A percentile compares a stretch with the other conserved stretches of the same genome.
Evolutionary conservation across 176 grass and related monocot genomes (phyloP).

Genomic region (Neostapfia colusana): DNA sequence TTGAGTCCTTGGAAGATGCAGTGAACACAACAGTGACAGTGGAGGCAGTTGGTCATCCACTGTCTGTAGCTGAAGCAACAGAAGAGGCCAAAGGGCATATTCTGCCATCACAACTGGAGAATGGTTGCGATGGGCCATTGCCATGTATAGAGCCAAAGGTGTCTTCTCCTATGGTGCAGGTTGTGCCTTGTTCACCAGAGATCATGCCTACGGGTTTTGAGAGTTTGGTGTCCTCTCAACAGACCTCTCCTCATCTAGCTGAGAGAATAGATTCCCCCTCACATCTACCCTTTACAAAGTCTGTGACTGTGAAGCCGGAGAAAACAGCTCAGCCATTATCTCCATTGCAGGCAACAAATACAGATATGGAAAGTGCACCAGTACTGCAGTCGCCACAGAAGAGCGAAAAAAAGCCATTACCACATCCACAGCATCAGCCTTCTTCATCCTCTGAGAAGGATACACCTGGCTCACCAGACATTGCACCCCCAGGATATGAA

Average conservation of each 20-base stretch:
- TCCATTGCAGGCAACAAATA: slow-evolving; percentile 10
- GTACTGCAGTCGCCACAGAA: neutral
- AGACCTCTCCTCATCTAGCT: neutral
- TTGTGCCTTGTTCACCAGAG: neutral
- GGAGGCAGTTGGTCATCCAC: slow-evolving; percentile 1
- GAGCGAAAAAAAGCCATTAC: slow-evolving; percentile 20
- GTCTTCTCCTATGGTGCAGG: slow-evolving; percentile 16
- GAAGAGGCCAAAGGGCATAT: slow-evolving; percentile 29
- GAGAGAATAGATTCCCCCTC: slow-evolving; percentile 15
- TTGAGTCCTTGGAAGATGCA: neutral
- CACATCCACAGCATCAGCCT: slow-evolving; percentile 23
- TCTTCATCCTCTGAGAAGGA: slow-evolving; percentile 26
- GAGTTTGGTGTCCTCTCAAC: slow-evolving; percentile 8
- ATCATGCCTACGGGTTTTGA: neutral
- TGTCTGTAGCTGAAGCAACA: neutral
- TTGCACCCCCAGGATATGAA: slow-evolving; percentile 26
- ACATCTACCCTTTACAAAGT: slow-evolving; percentile 14
- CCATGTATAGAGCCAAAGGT: slow-evolving; percentile 27
- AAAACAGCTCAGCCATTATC: slow-evolving; percentile 6
- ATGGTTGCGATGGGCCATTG: slow-evolving; percentile 21
- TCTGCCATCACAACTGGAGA: slow-evolving; percentile 27
- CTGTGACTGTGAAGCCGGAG: slow-evolving; percentile 5
- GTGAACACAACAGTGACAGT: slow-evolving; percentile 3
- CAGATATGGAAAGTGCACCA: slow-evolving; percentile 28
- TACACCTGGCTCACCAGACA: slow-evolving; percentile 26